These are phyloP conservation scores for Bocquillonia castaneifolia DNA, from an alignment of 441 rosid genomes.

Conservation along the genomic window DNA sequence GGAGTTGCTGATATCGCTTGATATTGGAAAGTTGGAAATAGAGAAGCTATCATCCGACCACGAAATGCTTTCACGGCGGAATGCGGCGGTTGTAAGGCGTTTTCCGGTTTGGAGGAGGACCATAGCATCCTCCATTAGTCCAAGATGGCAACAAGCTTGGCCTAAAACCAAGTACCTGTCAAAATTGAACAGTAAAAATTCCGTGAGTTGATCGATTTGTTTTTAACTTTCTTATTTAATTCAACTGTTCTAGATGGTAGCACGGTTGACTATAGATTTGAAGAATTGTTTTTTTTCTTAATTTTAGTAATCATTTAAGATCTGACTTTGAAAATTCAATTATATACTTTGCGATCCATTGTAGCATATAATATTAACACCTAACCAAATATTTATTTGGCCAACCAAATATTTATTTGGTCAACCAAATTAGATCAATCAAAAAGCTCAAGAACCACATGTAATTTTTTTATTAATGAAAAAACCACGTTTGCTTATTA, in stretches of 20 bases:
- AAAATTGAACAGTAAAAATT: conserved; percentile 2
- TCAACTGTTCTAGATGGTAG: not conserved
- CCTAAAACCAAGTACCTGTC: conserved; percentile 81
- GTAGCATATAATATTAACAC: too few species aligned
- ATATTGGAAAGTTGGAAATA: conserved; percentile 36
- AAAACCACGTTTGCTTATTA: not conserved
- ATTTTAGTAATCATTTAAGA: not conserved
- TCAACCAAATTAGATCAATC: not conserved
- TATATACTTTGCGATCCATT: too few species aligned
- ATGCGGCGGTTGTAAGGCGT: conserved; percentile 79
- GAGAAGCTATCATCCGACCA: conserved; percentile 87
- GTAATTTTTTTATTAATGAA: not conserved
- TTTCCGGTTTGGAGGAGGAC: conserved; percentile 92
- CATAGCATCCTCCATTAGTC: conserved; percentile 95
- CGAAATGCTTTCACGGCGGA: conserved; percentile 81
- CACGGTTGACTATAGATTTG: not conserved
- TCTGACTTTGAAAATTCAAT: not conserved
- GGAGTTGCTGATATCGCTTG: conserved; percentile 28
- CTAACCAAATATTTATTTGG: too few species aligned
- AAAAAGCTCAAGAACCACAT: not conserved
- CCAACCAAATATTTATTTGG: not conserved
- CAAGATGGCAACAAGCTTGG: conserved; percentile 87
- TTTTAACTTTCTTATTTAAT: not conserved
- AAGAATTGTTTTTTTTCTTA: not conserved
- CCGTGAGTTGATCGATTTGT: not conserved